Percentiles rank a stretch among this genome's conserved stretches.
Conservation (phyloP, 257 asterid genomes). For the Plantago major region DNA sequence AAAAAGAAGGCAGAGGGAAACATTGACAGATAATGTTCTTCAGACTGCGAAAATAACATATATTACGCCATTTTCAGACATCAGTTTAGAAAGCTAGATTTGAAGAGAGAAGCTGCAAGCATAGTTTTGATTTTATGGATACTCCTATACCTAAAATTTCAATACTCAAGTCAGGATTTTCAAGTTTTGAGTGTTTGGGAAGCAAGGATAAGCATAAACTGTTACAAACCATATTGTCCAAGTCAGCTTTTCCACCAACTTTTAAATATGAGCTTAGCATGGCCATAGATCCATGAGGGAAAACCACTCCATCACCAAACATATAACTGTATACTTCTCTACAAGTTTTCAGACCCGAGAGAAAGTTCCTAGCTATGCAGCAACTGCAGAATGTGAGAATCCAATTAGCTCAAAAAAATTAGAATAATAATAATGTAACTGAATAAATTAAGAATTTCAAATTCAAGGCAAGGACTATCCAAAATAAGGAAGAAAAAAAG, state of each 20-base stretch:
- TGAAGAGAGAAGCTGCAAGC: not conserved
- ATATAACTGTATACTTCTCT: constrained; percentile 71
- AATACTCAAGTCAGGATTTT: not conserved
- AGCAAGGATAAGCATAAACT: constrained; percentile 24
- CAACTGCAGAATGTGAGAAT: constrained; percentile 50
- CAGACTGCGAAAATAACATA: not conserved
- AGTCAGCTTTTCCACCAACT: constrained; percentile 47
- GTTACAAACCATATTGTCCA: constrained; percentile 56
- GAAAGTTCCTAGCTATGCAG: constrained; percentile 86
- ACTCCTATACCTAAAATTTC: not conserved
- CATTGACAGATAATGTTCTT: too few relatives aligned
- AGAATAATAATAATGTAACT: constrained; percentile 1
- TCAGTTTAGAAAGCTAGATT: not conserved
- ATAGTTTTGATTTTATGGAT: not conserved
- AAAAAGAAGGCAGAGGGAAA: too few relatives aligned
- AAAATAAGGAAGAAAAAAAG: not conserved
- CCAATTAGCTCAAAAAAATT: constrained; percentile 18
- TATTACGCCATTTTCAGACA: not conserved
- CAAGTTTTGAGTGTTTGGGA: not conserved
- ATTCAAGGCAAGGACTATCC: not conserved
- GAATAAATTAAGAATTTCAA: not conserved
- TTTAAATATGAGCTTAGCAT: constrained; percentile 37
- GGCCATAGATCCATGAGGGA: constrained; percentile 47
- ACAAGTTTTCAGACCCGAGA: constrained; percentile 88
- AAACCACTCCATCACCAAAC: constrained; percentile 54